phyloP scores from a whole-genome alignment of 176 grass and related monocot genomes.

The sorghum (Sorghum bicolor) region DNA sequence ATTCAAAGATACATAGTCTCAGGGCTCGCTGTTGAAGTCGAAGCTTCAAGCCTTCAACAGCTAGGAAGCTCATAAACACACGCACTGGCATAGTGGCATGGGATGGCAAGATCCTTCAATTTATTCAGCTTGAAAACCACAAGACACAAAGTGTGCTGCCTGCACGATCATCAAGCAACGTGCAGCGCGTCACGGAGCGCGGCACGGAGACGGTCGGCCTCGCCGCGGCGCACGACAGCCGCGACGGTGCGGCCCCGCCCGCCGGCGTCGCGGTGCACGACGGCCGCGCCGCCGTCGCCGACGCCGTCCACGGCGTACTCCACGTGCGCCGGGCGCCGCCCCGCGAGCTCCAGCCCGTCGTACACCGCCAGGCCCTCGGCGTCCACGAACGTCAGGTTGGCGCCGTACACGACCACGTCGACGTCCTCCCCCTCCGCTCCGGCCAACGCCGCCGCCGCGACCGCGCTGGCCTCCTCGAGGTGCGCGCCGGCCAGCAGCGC shows the following conservation, averaged over 20 bases:
- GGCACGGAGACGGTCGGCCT: neutral
- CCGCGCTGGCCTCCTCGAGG: conserved; percentile 17
- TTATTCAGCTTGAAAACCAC: neutral
- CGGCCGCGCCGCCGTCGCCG: no score
- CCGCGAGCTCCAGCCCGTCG: neutral
- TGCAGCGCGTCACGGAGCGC: neutral
- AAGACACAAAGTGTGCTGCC: neutral
- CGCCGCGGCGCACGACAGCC: neutral
- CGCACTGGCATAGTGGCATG: neutral
- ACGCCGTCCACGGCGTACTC: no score
- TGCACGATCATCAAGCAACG: neutral
- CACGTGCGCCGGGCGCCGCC: no score
- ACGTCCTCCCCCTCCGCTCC: neutral
- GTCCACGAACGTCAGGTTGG: conserved; percentile 61
- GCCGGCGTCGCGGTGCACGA: neutral
- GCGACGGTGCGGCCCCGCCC: neutral
- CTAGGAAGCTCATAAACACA: neutral
- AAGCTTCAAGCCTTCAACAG: no score
- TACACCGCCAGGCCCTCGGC: conserved; percentile 40
- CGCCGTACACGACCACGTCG: conserved; percentile 53
- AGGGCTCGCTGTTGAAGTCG: no score
- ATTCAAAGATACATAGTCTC: no score
- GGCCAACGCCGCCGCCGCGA: conserved; percentile 12
- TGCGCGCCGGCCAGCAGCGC: conserved; percentile 28
- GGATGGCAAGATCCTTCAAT: neutral